Evolutionary conservation across 2,329 filamentous ascomycete species (phyloP).

Genomic region (Lasiodiplodia hormozganensis): DNA sequence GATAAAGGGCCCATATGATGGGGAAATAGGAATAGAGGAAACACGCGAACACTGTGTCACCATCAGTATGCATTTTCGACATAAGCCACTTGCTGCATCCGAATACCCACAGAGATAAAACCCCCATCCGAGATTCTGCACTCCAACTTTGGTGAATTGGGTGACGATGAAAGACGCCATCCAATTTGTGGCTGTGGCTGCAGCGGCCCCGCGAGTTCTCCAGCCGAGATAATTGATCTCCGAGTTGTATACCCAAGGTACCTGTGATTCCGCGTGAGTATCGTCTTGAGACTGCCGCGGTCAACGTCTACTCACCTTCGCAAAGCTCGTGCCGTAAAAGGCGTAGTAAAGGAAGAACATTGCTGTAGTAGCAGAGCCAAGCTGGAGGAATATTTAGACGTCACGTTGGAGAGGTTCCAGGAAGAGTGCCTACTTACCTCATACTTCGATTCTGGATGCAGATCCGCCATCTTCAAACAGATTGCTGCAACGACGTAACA

Average conservation of each 20-base stretch:
- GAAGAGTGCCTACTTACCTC: not conserved
- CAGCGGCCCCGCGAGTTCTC: conserved; percentile 53
- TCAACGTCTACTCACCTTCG: not conserved
- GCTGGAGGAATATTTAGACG: not conserved
- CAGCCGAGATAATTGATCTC: conserved; percentile 53
- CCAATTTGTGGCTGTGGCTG: conserved; percentile 56
- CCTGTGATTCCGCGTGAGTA: conserved; percentile 45
- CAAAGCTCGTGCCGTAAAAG: conserved; percentile 58
- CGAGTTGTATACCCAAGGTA: conserved; percentile 53
- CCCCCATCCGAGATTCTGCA: conserved; percentile 51
- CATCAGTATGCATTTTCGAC: not conserved
- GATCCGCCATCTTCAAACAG: not conserved
- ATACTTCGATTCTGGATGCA: not conserved
- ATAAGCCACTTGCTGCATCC: too few relatives aligned
- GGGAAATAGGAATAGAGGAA: conserved; percentile 37
- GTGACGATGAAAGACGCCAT: conserved; percentile 52
- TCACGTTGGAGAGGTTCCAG: too few relatives aligned
- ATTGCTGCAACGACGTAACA: not conserved
- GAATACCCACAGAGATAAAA: conserved; percentile 44
- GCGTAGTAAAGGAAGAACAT: conserved; percentile 58
- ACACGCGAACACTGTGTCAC: conserved; percentile 38
- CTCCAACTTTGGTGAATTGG: conserved; percentile 54
- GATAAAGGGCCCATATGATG: conserved; percentile 38
- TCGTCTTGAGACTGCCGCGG: too few relatives aligned
- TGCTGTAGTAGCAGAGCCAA: not conserved